Evolutionary conservation across 805 yeast species (phyloP).

Genomic region (Clavispora vitiphila): DNA sequence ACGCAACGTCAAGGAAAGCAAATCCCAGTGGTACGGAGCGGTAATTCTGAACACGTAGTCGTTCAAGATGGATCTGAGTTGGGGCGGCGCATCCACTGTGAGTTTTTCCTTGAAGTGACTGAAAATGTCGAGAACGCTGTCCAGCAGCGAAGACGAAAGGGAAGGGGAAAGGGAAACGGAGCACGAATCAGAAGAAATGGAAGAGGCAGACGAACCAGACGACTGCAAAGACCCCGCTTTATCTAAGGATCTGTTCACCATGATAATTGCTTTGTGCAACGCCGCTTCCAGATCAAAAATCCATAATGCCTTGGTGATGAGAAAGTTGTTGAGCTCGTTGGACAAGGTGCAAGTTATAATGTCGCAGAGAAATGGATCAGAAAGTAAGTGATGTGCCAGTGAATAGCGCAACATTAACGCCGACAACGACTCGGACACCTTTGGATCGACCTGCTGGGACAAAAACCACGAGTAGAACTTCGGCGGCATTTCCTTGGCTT

Average conservation of each 20-base stretch:
- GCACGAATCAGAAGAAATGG: no score
- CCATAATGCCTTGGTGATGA: slow-evolving; percentile 16
- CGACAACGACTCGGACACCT: not conserved
- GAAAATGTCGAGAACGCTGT: slow-evolving; percentile 22
- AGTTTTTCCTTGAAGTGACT: slow-evolving; percentile 44
- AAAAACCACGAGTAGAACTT: slow-evolving; percentile 16
- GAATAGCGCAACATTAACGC: slow-evolving; percentile 22
- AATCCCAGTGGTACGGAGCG: slow-evolving; percentile 38
- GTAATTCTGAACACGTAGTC: slow-evolving; percentile 43
- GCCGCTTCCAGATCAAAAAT: slow-evolving; percentile 35
- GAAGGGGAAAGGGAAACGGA: no score
- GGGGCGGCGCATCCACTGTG: slow-evolving; percentile 46
- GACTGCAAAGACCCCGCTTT: no score
- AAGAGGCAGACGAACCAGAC: no score
- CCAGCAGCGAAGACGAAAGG: not conserved
- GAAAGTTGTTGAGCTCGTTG: slow-evolving; percentile 28
- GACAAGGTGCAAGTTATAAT: slow-evolving; percentile 27
- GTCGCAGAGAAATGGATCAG: slow-evolving; percentile 20
- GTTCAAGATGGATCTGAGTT: slow-evolving; percentile 45
- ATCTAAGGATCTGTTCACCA: slow-evolving; percentile 41
- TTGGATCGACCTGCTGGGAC: slow-evolving; percentile 16
- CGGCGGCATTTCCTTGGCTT: slow-evolving; percentile 23
- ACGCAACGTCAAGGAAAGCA: slow-evolving; percentile 41
- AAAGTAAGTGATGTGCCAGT: slow-evolving; percentile 10
- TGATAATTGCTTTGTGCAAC: slow-evolving; percentile 49